phyloP scores from a whole-genome alignment of 495 filamentous ascomycete genomes.

The Penicillium bovifimosum region DNA sequence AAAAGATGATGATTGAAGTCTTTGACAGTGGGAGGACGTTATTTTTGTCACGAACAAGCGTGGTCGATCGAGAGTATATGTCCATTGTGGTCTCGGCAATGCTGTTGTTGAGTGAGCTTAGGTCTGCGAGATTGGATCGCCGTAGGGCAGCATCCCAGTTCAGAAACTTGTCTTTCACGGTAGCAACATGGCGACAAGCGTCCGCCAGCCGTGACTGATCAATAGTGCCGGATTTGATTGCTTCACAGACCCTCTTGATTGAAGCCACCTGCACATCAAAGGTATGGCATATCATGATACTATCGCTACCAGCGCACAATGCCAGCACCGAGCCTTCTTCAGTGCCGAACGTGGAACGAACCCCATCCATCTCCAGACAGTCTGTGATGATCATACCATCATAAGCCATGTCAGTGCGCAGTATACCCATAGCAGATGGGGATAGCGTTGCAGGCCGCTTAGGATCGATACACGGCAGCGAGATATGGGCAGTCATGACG shows the following conservation, averaged over 20 bases:
- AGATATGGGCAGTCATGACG: constrained; percentile 43
- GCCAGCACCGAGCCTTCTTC: constrained; percentile 44
- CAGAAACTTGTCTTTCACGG: constrained; percentile 34
- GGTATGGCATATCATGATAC: constrained; percentile 49
- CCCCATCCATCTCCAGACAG: constrained; percentile 45
- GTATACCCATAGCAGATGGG: constrained; percentile 28
- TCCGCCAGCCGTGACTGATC: constrained; percentile 27
- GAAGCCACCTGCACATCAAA: constrained; percentile 41
- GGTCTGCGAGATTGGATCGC: constrained; percentile 8
- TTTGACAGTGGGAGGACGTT: constrained; percentile 32
- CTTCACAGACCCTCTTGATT: constrained; percentile 36
- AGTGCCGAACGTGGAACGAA: constrained; percentile 42
- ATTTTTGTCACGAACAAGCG: constrained; percentile 34
- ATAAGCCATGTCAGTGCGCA: constrained; percentile 38
- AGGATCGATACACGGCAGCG: constrained; percentile 31
- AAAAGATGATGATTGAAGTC: constrained; percentile 30
- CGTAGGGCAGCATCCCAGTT: constrained; percentile 25
- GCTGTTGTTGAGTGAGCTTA: constrained; percentile 21
- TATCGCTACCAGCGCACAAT: constrained; percentile 44
- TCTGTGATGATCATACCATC: constrained; percentile 38
- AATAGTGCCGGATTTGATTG: constrained; percentile 35
- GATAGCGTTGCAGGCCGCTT: constrained; percentile 38
- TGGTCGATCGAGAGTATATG: constrained; percentile 39
- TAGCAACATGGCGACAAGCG: constrained; percentile 32
- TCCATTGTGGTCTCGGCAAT: constrained; percentile 23